A percentile compares a stretch with the other conserved stretches of the same genome.
Evolutionary conservation across 805 yeast genomes (phyloP).

Genomic region (Candida patagonica): DNA sequence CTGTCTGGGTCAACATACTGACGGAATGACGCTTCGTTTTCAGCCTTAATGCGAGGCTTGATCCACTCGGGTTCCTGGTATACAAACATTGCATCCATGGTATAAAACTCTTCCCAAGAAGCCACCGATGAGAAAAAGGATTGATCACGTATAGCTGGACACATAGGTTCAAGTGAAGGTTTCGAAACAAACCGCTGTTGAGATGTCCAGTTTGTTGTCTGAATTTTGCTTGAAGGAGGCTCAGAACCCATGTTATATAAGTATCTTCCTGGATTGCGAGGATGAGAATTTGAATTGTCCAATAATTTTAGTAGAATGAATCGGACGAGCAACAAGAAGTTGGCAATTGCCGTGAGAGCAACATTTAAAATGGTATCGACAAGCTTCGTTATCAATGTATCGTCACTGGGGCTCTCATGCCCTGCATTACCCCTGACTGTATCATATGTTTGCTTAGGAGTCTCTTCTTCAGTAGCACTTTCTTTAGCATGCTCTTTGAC

Average conservation of each 20-base stretch:
- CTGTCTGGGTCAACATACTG: slow-evolving; percentile 14
- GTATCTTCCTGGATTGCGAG: neutral
- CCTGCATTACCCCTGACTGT: too few relatives aligned
- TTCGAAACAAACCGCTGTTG: neutral
- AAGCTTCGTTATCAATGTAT: neutral
- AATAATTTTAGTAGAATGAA: neutral
- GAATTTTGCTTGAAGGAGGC: neutral
- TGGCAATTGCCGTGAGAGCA: neutral
- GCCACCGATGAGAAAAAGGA: slow-evolving; percentile 25
- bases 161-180: neutral
- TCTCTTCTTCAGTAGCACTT: neutral
- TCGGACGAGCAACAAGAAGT: neutral
- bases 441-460: too few relatives aligned
- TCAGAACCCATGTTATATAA: too few relatives aligned
- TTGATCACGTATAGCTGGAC: neutral
- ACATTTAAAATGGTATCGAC: neutral
- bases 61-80: slow-evolving; percentile 15
- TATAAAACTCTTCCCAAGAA: slow-evolving; percentile 27
- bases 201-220: neutral
- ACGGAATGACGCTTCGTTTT: slow-evolving; percentile 1
- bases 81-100: slow-evolving; percentile 18
- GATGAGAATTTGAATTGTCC: neutral
- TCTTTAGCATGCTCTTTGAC: neutral
- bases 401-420: too few relatives aligned
- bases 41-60: neutral